Percentiles rank a stretch among this genome's conserved stretches.
Evolutionary conservation across 345 rosid species (phyloP).

Genomic region (Arabidopsis arenosa): DNA sequence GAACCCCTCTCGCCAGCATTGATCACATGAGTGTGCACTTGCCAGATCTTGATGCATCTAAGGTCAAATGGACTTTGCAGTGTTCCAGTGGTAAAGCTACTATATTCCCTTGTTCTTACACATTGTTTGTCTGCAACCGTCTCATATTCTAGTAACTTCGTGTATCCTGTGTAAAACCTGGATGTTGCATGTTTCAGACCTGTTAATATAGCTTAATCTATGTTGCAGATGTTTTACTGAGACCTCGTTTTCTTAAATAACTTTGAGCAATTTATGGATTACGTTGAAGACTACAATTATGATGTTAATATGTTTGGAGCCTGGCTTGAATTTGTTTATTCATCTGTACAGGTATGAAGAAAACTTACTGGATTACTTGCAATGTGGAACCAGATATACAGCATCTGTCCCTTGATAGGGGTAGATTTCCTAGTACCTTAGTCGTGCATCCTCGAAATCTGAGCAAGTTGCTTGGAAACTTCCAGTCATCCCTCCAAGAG

Average conservation of each 20-base stretch:
- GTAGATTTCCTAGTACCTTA: constrained; percentile 68
- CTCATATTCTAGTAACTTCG: background rate
- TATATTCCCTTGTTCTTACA: constrained; percentile 23
- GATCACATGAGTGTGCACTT: constrained; percentile 73
- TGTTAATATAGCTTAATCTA: background rate
- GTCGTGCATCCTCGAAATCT: constrained; percentile 86
- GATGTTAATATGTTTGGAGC: constrained; percentile 14
- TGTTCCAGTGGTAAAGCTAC: constrained; percentile 65
- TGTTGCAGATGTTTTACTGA: background rate
- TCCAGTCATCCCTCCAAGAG: constrained; percentile 97
- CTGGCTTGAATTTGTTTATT: constrained; percentile 1
- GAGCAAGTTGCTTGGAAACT: constrained; percentile 84
- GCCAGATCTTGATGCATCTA: constrained; percentile 76
- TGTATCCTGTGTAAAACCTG: background rate
- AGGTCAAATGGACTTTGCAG: constrained; percentile 76
- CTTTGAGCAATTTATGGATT: background rate
- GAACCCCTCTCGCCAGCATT: constrained; percentile 67
- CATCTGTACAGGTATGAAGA: constrained; percentile 65
- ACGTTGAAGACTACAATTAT: background rate
- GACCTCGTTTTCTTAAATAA: background rate
- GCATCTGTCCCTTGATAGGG: constrained; percentile 84
- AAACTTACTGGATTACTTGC: constrained; percentile 88
- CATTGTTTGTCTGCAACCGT: background rate
- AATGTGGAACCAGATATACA: constrained; percentile 89
- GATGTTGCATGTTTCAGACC: constrained; percentile 14